Percentiles rank a stretch among this genome's conserved stretches.
Conservation (phyloP, 1,284 basidiomycete species). For the Xanthoconium separans region DNA sequence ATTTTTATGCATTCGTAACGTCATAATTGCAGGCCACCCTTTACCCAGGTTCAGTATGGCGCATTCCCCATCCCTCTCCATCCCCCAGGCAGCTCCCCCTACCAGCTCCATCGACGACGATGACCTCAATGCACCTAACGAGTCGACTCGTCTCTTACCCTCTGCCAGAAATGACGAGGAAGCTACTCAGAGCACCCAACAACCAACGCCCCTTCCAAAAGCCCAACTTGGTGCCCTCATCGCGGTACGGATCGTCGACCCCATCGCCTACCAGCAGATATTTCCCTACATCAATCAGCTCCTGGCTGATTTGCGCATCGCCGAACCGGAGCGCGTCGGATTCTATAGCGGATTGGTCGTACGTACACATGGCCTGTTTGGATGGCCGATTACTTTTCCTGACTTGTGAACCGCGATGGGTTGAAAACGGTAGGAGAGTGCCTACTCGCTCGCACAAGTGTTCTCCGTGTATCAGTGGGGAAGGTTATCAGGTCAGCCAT, state of each 20-base stretch:
- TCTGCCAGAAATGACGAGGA: slow-evolving; percentile 4
- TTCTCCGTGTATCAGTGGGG: slow-evolving; percentile 65
- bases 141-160: slow-evolving; percentile 14
- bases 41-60: background rate
- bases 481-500: slow-evolving; percentile 46
- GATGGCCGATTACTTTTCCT: background rate
- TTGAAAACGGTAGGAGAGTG: slow-evolving; percentile 48
- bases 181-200: background rate
- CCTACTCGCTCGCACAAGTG: slow-evolving; percentile 59
- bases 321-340: slow-evolving; percentile 56
- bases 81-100: too few relatives aligned
- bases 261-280: slow-evolving; percentile 56
- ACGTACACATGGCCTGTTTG: slow-evolving; percentile 3
- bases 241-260: slow-evolving; percentile 52
- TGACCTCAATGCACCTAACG: background rate
- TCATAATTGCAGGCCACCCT: background rate
- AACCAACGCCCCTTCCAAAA: slow-evolving; percentile 19
- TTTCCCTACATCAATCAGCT: slow-evolving; percentile 53
- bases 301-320: slow-evolving; percentile 52
- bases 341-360: slow-evolving; percentile 65
- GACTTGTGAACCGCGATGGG: background rate
- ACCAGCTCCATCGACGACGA: background rate
- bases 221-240: slow-evolving; percentile 20
- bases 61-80: background rate
- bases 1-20: too few relatives aligned